Conservation (phyloP, 179 eudicot genomes). For the Vitellaria paradoxa region DNA sequence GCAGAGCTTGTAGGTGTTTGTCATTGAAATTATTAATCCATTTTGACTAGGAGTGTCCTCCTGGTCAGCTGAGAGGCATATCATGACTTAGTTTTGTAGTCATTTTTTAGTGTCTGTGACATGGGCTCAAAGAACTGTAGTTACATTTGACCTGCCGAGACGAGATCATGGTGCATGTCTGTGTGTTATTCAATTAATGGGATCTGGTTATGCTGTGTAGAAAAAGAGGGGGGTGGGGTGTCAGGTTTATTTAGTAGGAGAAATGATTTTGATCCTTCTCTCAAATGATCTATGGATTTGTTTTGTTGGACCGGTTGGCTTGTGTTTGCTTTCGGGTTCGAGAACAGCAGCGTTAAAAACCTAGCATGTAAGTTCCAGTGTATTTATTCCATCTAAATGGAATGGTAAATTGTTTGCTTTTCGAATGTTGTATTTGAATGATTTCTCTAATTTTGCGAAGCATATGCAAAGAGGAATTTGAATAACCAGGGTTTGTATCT, state of each 20-base stretch:
- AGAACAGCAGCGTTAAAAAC: not conserved
- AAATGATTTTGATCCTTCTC: too few relatives aligned
- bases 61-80: slow-evolving; percentile 6
- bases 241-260: not conserved
- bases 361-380: not conserved
- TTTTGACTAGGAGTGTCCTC: not conserved
- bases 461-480: too few relatives aligned
- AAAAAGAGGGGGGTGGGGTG: not conserved
- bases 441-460: not conserved
- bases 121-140: not conserved
- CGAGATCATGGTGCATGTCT: not conserved
- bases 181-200: not conserved
- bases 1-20: not conserved
- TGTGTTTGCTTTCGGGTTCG: not conserved
- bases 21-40: not conserved
- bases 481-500: too few relatives aligned
- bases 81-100: not conserved
- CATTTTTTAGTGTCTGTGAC: not conserved
- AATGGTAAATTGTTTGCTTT: not conserved
- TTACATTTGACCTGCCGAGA: not conserved
- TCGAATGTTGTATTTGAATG: not conserved
- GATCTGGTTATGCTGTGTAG: not conserved
- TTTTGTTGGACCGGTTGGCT: not conserved
- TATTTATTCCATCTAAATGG: not conserved
- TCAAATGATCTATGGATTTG: not conserved